phyloP scores from a whole-genome alignment of 371 early-diverging fungal genomes.

The Apophysomyces sp. region DNA sequence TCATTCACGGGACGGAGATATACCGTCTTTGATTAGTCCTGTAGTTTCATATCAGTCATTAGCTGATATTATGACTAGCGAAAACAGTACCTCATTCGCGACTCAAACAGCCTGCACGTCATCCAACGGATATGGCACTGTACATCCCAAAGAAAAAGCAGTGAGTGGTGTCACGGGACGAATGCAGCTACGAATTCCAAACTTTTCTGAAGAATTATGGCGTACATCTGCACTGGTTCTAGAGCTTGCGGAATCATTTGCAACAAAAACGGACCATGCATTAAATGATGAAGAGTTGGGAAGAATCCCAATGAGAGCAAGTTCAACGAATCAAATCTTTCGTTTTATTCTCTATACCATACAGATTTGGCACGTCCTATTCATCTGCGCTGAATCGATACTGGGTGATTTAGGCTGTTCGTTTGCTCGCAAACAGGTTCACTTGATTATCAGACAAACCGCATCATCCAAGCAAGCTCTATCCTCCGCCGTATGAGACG shows the following conservation, averaged over 20 bases:
- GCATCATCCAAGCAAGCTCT: not conserved
- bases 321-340: not conserved
- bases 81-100: not conserved
- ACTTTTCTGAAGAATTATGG: not conserved
- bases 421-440: not conserved
- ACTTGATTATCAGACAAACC: not conserved
- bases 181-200: not conserved
- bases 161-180: not conserved
- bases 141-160: not conserved
- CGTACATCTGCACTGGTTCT: not conserved
- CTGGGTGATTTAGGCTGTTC: not conserved
- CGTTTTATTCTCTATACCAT: slow-evolving; percentile 9
- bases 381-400: slow-evolving; percentile 12
- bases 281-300: slow-evolving; percentile 2
- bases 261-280: not conserved
- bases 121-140: not conserved
- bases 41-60: slow-evolving; percentile 12
- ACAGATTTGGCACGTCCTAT: slow-evolving; percentile 17
- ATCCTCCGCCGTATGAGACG: not conserved
- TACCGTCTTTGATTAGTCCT: not conserved
- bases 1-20: not conserved
- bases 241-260: not conserved
- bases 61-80: slow-evolving; percentile 10
- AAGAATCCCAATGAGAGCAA: not conserved
- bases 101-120: not conserved